Base-by-base conservation (phyloP, 2,329 filamentous ascomycete genomes). In the Karstenula rhodostoma region DNA sequence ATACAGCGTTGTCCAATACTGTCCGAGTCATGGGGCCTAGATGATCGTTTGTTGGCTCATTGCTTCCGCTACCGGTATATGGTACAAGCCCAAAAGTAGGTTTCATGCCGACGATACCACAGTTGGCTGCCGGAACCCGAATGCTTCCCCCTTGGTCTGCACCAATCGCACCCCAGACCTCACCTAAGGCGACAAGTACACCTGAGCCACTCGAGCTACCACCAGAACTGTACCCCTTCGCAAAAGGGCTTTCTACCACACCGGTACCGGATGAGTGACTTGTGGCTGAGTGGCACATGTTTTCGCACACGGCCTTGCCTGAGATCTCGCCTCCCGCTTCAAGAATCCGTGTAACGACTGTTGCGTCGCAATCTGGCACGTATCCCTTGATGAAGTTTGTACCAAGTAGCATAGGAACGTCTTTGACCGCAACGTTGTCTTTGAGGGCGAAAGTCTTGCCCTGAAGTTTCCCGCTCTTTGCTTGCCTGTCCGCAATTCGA, bases 61-160 rank as follows among this genome's bases (percentile, higher is more conserved):
- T 81, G 42, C 79, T 81, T 1, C 78, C 77, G 48, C 83, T 78
- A 0, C 82, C 84, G 0, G 82, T 86, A 55, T 80, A 86, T 0
- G 84, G 84, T 0, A 86, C 75, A 1, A 85, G 73, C 0, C 84
- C 84, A 62, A 83, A 79, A 0, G 84, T 86, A 0, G 84, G 82
- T 58, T 86, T 86, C 13, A 85, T 68, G 0, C 84, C 84, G 13
- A 84, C 81, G 56, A 71, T 67, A 1, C 73, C 73, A 50, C 71
- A 74, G 32, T 73, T 72, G 27, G 68, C 75, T 3, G 82, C 74
- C 1, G 82, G 81, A 0, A 84, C 78, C 0, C 82, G 74, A 19
- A 84, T 80, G 23, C 79, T 81, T 0, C 82, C 82, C 17, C 80
- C 81, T 58, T 83, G 82, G 44, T 84, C 82, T n/a, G 80, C 80